phyloP scores from a whole-genome alignment of 2,329 filamentous ascomycete genomes.

The Cytospora chrysosperma region DNA sequence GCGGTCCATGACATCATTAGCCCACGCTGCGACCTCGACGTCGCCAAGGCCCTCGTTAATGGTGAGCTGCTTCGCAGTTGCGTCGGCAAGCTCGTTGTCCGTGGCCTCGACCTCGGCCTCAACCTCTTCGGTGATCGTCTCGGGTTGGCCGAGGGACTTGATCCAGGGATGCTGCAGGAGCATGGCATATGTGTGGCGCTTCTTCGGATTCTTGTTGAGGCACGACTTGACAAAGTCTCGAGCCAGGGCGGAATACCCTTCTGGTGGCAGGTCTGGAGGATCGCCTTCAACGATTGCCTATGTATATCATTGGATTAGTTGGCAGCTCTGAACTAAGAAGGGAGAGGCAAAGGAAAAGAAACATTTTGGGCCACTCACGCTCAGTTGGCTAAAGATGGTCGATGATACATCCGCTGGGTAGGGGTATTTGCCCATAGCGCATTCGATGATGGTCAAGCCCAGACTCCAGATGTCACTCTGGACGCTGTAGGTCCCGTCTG shows the following conservation, averaged over 20 bases:
- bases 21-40: conserved; percentile 84
- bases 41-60: conserved; percentile 57
- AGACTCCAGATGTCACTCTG: conserved; percentile 98
- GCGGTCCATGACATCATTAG: conserved; percentile 66
- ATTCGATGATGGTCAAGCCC: conserved; percentile 92
- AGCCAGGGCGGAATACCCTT: conserved; percentile 75
- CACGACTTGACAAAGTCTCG: conserved; percentile 86
- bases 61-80: conserved; percentile 24
- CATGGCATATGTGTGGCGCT: conserved; percentile 91
- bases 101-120: conserved; percentile 58
- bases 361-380: conserved; percentile 60
- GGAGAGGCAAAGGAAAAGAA: too few species aligned
- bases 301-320: conserved; percentile 23
- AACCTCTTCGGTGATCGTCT: conserved; percentile 69
- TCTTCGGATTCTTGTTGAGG: conserved; percentile 86
- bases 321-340: conserved; percentile 21
- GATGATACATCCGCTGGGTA: conserved; percentile 97
- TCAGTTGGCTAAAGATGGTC: conserved; percentile 96
- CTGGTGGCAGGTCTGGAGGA: conserved; percentile 85
- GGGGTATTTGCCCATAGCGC: conserved; percentile 89
- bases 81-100: conserved; percentile 36
- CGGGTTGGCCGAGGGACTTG: conserved; percentile 68
- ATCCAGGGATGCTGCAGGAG: conserved; percentile 91
- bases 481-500: conserved; percentile 89
- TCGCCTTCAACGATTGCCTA: conserved; percentile 98